phyloP scores from a whole-genome alignment of 371 early-diverging fungal species.

The Mucor velutinosus region DNA sequence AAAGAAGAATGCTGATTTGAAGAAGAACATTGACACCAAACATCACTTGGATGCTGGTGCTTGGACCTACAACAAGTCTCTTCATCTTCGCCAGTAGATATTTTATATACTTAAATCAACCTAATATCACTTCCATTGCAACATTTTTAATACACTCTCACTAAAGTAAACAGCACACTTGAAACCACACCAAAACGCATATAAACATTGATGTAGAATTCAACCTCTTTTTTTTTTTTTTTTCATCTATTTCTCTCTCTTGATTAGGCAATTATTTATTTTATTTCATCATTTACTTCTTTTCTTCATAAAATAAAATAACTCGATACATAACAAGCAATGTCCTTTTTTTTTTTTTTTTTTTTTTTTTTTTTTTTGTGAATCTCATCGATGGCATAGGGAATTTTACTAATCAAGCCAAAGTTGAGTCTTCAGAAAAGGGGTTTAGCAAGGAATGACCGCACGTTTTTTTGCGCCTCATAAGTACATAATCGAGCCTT shows the following conservation, averaged over 20 bases:
- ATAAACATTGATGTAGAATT: background rate
- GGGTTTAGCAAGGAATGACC: background rate
- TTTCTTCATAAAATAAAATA: background rate
- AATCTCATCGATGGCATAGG: background rate
- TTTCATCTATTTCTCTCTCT: background rate
- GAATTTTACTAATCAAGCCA: too few species aligned
- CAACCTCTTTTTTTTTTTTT: background rate
- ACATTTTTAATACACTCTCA: background rate
- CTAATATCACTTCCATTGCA: background rate
- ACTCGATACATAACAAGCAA: background rate
- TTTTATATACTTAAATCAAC: background rate
- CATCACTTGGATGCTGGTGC: slow-evolving; percentile 45
- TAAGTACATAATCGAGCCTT: background rate
- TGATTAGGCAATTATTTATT: background rate
- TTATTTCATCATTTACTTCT: background rate
- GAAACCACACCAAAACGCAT: background rate
- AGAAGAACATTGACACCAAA: slow-evolving; percentile 24
- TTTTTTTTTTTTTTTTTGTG: too few species aligned
- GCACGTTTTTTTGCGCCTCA: background rate
- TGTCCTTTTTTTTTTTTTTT: too few species aligned
- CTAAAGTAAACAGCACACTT: background rate
- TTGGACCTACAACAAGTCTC: slow-evolving; percentile 48
- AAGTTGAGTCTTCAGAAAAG: background rate
- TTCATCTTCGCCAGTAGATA: slow-evolving; percentile 25
- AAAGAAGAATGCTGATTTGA: slow-evolving; percentile 17